Evolutionary conservation across 75 land plant genomes (phyloP).

Genomic region (Pinus tabuliformis): DNA sequence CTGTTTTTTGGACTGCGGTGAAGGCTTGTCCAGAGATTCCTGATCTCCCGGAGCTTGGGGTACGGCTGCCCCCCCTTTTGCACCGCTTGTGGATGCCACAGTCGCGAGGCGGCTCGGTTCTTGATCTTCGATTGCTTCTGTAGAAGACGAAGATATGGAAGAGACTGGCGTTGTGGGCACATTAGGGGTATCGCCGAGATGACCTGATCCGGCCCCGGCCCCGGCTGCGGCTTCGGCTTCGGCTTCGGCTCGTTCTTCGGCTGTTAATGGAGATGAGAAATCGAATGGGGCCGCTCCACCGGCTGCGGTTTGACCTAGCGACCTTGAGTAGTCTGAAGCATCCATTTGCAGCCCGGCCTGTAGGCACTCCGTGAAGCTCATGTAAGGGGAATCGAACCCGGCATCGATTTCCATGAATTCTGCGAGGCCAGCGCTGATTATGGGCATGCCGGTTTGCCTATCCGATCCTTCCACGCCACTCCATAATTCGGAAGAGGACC

Average conservation of each 20-base stretch:
- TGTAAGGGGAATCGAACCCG: conserved; percentile 17
- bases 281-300: conserved; percentile 20
- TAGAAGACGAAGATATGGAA: conserved; percentile 40
- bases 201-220: neutral
- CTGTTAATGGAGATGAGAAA: conserved; percentile 16
- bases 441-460: neutral
- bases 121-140: conserved; percentile 27
- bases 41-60: neutral
- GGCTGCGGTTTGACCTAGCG: conserved; percentile 13
- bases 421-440: neutral
- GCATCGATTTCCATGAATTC: conserved; percentile 7
- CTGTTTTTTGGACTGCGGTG: conserved; percentile 35
- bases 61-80: neutral
- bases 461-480: neutral
- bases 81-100: neutral
- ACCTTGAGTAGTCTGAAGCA: neutral
- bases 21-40: conserved; percentile 8
- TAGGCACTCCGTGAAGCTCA: conserved; percentile 41
- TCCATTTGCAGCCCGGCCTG: conserved; percentile 13
- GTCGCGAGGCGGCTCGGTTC: conserved; percentile 7
- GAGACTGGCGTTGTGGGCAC: conserved; percentile 35
- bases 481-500: neutral
- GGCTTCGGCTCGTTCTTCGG: conserved; percentile 12
- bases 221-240: conserved; percentile 5
- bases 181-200: neutral